Evolutionary conservation across 176 grass and related monocot species (phyloP).

Genomic region (Ensete glaucum): DNA sequence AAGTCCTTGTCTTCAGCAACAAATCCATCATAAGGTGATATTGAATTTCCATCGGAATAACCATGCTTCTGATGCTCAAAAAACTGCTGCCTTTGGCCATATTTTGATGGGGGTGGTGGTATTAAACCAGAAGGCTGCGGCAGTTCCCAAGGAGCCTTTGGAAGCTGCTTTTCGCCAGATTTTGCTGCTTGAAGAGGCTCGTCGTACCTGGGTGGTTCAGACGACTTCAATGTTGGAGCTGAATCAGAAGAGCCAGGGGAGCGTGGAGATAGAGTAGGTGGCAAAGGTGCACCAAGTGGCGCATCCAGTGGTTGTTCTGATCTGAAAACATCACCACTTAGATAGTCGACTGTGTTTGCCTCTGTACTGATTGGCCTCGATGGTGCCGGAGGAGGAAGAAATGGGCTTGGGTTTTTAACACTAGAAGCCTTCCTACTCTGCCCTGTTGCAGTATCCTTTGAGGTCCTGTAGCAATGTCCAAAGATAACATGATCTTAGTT

Average conservation of each 20-base stretch:
- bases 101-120: neutral
- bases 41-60: neutral
- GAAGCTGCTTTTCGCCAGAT: constrained; percentile 32
- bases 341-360: constrained; percentile 38
- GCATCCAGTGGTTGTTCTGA: constrained; percentile 42
- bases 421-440: neutral
- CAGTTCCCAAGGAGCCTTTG: constrained; percentile 65
- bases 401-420: constrained; percentile 27
- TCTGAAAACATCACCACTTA: constrained; percentile 53
- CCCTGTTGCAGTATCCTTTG: neutral
- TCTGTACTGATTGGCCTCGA: constrained; percentile 50
- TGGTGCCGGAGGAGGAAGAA: constrained; percentile 68
- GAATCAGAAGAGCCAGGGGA: constrained; percentile 12
- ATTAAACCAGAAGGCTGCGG: neutral
- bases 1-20: constrained; percentile 31
- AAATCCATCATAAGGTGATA: constrained; percentile 7
- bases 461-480: neutral
- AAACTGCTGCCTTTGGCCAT: constrained; percentile 1
- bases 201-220: constrained; percentile 29
- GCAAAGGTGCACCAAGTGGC: constrained; percentile 33
- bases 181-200: constrained; percentile 21
- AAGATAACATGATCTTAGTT: neutral
- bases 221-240: constrained; percentile 7
- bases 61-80: neutral
- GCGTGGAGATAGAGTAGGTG: constrained; percentile 1